Conservation (phyloP, 2,329 filamentous ascomycete genomes). For the Teratosphaeria gauchensis region DNA sequence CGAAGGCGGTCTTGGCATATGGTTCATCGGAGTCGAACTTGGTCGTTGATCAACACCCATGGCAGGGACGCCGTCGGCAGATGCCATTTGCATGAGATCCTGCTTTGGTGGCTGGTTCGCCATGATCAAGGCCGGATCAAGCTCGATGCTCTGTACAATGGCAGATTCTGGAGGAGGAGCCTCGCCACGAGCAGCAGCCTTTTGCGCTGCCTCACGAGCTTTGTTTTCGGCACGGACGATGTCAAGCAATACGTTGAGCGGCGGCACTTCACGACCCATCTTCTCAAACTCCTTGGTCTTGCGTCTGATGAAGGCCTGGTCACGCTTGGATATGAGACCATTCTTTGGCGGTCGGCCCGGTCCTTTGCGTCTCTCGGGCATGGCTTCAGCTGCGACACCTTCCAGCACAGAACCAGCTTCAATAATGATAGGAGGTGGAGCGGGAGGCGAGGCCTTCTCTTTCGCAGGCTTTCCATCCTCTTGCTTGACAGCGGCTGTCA, state of each 20-base stretch:
- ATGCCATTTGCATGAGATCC: background rate
- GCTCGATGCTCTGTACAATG: slow-evolving; percentile 19
- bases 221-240: slow-evolving; percentile 29
- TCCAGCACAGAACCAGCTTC: slow-evolving; percentile 23
- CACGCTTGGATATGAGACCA: slow-evolving; percentile 72
- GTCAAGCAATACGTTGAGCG: slow-evolving; percentile 20
- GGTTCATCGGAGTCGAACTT: slow-evolving; percentile 22
- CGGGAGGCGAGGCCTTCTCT: slow-evolving; percentile 7
- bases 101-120: background rate
- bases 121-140: slow-evolving; percentile 1
- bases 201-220: slow-evolving; percentile 23
- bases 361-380: slow-evolving; percentile 58
- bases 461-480: slow-evolving; percentile 1
- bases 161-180: slow-evolving; percentile 21
- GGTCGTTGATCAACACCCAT: background rate
- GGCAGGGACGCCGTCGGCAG: background rate
- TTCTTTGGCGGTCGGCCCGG: slow-evolving; percentile 76
- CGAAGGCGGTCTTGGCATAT: slow-evolving; percentile 19
- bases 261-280: slow-evolving; percentile 18
- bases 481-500: background rate
- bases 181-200: slow-evolving; percentile 10
- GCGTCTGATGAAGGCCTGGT: slow-evolving; percentile 31
- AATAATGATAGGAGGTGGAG: slow-evolving; percentile 9
- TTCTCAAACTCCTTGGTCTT: slow-evolving; percentile 29
- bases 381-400: slow-evolving; percentile 23